A percentile compares a stretch with the other conserved stretches of the same genome.
phyloP scores from a whole-genome alignment of 805 yeast genomes.

The Teunomyces atbi region DNA sequence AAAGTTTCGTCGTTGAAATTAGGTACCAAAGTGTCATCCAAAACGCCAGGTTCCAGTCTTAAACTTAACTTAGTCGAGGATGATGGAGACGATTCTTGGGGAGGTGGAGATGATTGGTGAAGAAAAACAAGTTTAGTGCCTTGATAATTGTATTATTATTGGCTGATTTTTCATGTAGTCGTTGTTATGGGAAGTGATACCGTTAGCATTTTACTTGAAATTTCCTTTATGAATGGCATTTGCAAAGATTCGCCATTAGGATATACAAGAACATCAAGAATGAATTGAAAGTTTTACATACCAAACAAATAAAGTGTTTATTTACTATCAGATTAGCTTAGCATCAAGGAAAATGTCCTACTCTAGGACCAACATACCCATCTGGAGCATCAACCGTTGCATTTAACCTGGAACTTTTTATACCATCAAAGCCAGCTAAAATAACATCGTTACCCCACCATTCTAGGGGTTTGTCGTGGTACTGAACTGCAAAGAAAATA shows the following conservation, averaged over 20 bases:
- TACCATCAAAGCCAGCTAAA: slow-evolving; percentile 36
- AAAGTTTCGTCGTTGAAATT: slow-evolving; percentile 21
- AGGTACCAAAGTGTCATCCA: slow-evolving; percentile 13
- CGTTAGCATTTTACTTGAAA: too few species aligned
- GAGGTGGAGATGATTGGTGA: slow-evolving; percentile 14
- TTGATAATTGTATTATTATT: background rate
- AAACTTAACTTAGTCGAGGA: slow-evolving; percentile 22
- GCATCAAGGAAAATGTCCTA: slow-evolving; percentile 20
- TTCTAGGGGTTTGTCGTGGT: slow-evolving; percentile 23
- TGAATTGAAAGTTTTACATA: too few species aligned
- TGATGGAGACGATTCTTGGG: slow-evolving; percentile 34
- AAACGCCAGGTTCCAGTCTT: slow-evolving; percentile 22
- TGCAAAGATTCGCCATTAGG: background rate
- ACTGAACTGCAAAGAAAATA: slow-evolving; percentile 37
- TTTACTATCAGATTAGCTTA: background rate
- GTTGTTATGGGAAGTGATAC: too few species aligned
- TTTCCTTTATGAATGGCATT: background rate
- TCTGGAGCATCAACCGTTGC: slow-evolving; percentile 23
- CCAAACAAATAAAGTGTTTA: too few species aligned
- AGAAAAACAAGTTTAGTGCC: background rate
- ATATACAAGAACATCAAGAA: background rate
- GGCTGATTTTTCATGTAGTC: too few species aligned
- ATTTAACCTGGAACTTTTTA: slow-evolving; percentile 5
- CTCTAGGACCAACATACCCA: slow-evolving; percentile 38
- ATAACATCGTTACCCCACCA: slow-evolving; percentile 36